Percentiles rank a stretch among this genome's conserved stretches.
Conservation (phyloP, 352 stramenopile genomes). For the Pythium rishiriense region DNA sequence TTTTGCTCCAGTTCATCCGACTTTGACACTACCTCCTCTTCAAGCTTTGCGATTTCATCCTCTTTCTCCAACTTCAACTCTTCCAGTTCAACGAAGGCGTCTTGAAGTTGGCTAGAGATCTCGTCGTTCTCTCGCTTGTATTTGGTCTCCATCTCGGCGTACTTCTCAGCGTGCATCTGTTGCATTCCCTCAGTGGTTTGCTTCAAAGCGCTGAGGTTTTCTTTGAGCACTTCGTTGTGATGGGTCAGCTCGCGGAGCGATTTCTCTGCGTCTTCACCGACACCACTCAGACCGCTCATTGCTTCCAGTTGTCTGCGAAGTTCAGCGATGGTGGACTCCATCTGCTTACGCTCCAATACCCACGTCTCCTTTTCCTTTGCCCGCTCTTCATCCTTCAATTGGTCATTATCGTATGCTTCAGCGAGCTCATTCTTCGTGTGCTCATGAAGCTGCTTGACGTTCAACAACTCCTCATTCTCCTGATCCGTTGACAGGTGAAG, state of each 20-base stretch:
- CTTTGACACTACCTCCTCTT: constrained; percentile 30
- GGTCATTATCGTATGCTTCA: background rate
- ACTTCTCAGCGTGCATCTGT: constrained; percentile 3
- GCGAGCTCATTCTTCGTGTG: constrained; percentile 27
- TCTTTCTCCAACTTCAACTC: constrained; percentile 33
- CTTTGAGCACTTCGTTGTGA: constrained; percentile 23
- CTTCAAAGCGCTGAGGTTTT: constrained; percentile 1
- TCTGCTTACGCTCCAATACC: constrained; percentile 4
- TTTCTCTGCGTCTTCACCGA: constrained; percentile 9
- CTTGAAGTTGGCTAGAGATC: constrained; percentile 31
- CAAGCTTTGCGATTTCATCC: constrained; percentile 32
- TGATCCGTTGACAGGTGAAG: constrained; percentile 21
- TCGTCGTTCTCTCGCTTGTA: constrained; percentile 25
- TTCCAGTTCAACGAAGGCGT: constrained; percentile 33
- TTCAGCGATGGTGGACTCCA: constrained; percentile 12
- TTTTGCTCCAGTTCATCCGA: constrained; percentile 18
- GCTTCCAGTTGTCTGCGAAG: constrained; percentile 30
- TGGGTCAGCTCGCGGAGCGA: constrained; percentile 19
- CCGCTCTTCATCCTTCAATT: constrained; percentile 26
- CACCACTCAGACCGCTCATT: constrained; percentile 9
- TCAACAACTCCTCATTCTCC: constrained; percentile 35
- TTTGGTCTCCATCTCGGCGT: constrained; percentile 15
- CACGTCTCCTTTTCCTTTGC: constrained; percentile 7
- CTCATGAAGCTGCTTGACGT: constrained; percentile 28
- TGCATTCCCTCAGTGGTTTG: constrained; percentile 4